A percentile compares a stretch with the other conserved stretches of the same genome.
Conservation (phyloP, 2,329 filamentous ascomycete genomes). For the Colletotrichum sp. region DNA sequence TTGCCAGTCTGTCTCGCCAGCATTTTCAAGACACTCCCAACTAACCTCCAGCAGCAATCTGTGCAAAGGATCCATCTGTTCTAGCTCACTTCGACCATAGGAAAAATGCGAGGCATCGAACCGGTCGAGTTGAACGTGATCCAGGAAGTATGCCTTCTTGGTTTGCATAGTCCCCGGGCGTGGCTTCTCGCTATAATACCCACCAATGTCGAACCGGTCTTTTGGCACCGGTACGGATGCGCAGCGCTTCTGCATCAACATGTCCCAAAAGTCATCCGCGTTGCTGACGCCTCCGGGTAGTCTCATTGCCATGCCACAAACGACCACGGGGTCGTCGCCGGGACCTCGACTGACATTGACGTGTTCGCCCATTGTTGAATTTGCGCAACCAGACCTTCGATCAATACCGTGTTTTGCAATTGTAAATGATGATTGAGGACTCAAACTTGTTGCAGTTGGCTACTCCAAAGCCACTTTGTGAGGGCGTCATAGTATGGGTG, state of each 20-base stretch:
- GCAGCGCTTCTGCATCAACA: neutral
- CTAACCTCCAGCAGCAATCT: slow-evolving; percentile 33
- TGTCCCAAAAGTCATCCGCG: neutral
- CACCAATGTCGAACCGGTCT: neutral
- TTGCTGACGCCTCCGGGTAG: neutral
- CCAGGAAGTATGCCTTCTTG: neutral
- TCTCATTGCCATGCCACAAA: slow-evolving; percentile 5
- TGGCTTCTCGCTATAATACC: neutral
- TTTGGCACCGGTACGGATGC: neutral
- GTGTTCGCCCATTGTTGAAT: neutral
- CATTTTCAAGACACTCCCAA: slow-evolving; percentile 33
- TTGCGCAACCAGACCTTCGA: neutral
- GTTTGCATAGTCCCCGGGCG: neutral
- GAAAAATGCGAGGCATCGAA: neutral
- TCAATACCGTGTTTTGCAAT: neutral
- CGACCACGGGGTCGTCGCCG: neutral
- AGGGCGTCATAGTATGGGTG: neutral
- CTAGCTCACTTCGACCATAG: neutral
- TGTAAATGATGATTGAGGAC: neutral
- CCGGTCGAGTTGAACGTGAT: neutral
- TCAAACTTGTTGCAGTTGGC: neutral
- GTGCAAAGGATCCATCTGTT: slow-evolving; percentile 33
- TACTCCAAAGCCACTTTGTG: neutral
- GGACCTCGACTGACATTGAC: neutral
- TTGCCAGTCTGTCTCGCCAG: slow-evolving; percentile 27